Conservation (phyloP, 345 rosid genomes). For the Raphanus raphanistrum region DNA sequence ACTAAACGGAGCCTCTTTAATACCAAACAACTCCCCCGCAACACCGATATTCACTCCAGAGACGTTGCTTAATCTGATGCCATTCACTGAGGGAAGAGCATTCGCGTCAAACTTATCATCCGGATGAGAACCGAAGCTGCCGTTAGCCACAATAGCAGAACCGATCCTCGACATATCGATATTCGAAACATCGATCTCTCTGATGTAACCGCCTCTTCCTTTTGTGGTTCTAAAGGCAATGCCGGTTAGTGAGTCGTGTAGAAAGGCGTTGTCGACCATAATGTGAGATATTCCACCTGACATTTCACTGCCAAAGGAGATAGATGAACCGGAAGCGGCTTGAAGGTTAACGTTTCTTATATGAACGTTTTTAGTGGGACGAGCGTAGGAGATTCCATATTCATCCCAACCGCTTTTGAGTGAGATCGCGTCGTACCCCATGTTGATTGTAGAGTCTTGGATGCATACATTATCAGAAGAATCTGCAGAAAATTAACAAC, state of each 20-base stretch:
- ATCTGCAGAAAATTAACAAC: conserved; percentile 37
- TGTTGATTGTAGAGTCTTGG: conserved; percentile 51
- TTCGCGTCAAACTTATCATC: conserved; percentile 47
- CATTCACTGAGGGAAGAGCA: conserved; percentile 48
- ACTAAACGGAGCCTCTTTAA: conserved; percentile 49
- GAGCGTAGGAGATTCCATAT: conserved; percentile 52
- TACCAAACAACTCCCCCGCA: conserved; percentile 50
- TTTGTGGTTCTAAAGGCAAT: conserved; percentile 49
- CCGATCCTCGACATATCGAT: conserved; percentile 41
- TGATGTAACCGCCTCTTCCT: conserved; percentile 64
- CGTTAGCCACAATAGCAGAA: conserved; percentile 45
- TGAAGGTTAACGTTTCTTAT: conserved; percentile 44
- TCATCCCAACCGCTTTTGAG: conserved; percentile 77
- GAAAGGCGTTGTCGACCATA: conserved; percentile 37
- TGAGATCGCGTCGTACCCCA: conserved; percentile 58
- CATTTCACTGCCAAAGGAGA: conserved; percentile 63
- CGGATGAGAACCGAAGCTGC: conserved; percentile 55
- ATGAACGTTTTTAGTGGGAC: conserved; percentile 44
- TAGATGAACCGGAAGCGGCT: conserved; percentile 48
- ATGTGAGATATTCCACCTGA: conserved; percentile 59
- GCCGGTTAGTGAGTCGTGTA: conserved; percentile 41
- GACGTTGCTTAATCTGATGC: conserved; percentile 45
- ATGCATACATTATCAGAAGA: conserved; percentile 60
- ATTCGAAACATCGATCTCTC: conserved; percentile 44
- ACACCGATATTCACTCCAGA: conserved; percentile 42